phyloP scores from a whole-genome alignment of 2,329 filamentous ascomycete species.

The Colletotrichum musae region DNA sequence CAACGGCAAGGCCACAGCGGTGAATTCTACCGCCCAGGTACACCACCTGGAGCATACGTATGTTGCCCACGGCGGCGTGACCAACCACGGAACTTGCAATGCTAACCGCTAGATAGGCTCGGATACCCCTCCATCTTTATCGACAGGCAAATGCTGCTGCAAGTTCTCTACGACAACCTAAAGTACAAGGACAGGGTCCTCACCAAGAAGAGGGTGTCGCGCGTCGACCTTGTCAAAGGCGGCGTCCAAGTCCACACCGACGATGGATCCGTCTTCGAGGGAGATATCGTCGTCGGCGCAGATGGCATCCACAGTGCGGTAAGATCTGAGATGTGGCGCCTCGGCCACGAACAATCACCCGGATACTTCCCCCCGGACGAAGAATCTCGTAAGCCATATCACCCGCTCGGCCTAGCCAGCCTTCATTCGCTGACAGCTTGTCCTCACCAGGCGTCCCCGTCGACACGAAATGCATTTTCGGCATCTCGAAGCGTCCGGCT shows the following conservation, averaged over 20 bases:
- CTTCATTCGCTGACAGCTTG: neutral
- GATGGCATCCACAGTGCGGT: conserved; percentile 59
- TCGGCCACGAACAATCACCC: conserved; percentile 43
- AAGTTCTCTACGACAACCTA: conserved; percentile 52
- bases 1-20: conserved; percentile 41
- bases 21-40: conserved; percentile 1
- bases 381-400: conserved; percentile 20
- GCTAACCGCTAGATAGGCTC: conserved; percentile 28
- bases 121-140: conserved; percentile 52
- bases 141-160: conserved; percentile 54
- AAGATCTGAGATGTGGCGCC: conserved; percentile 49
- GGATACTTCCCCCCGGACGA: conserved; percentile 45
- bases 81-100: fast-evolving
- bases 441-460: conserved; percentile 20
- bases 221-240: conserved; percentile 31
- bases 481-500: conserved; percentile 49
- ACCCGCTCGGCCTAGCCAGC: no score
- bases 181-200: conserved; percentile 47
- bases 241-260: conserved; percentile 48
- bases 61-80: neutral
- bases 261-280: conserved; percentile 49
- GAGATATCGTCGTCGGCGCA: conserved; percentile 54
- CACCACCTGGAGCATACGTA: conserved; percentile 28
- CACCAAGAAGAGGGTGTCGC: conserved; percentile 29
- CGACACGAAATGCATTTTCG: conserved; percentile 53